phyloP scores from a whole-genome alignment of 495 filamentous ascomycete species.

The Rostrohypoxylon terebratum region DNA sequence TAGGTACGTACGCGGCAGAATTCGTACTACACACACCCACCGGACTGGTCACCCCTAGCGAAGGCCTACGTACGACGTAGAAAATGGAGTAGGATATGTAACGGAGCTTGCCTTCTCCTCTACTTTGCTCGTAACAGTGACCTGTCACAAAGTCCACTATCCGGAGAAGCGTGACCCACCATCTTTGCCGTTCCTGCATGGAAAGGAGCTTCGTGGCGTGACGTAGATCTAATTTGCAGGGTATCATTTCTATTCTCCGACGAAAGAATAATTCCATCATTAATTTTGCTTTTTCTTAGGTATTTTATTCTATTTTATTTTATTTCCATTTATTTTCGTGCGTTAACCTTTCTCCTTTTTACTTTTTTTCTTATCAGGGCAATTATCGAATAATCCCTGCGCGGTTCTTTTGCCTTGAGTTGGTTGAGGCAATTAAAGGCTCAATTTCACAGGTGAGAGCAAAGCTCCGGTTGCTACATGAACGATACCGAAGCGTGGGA shows the following conservation, averaged over 20 bases:
- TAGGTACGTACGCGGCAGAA: neutral
- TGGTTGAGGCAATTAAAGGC: neutral
- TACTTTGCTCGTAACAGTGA: conserved; percentile 24
- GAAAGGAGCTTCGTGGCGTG: conserved; percentile 20
- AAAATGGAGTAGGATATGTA: neutral
- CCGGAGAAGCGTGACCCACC: neutral
- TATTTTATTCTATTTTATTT: conserved; percentile 4
- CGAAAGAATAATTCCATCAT: conserved; percentile 7
- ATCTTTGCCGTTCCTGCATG: conserved; percentile 39
- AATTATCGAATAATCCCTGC: conserved; percentile 12
- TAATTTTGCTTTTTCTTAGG: neutral
- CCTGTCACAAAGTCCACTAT: conserved; percentile 24
- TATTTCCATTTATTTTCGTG: neutral
- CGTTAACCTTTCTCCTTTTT: neutral
- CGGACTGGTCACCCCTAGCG: conserved; percentile 15
- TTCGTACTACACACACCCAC: conserved; percentile 7
- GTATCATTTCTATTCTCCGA: conserved; percentile 2
- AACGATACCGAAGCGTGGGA: conserved; percentile 3
- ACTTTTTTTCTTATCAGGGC: neutral
- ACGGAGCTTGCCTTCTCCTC: conserved; percentile 7
- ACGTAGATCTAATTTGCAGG: conserved; percentile 1
- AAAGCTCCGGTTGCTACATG: neutral
- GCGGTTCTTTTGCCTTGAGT: conserved; percentile 19
- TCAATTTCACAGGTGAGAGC: neutral
- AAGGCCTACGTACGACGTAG: neutral